Evolutionary conservation across 306 rosid species (phyloP).

Genomic region (Cyamopsis tetragonoloba): DNA sequence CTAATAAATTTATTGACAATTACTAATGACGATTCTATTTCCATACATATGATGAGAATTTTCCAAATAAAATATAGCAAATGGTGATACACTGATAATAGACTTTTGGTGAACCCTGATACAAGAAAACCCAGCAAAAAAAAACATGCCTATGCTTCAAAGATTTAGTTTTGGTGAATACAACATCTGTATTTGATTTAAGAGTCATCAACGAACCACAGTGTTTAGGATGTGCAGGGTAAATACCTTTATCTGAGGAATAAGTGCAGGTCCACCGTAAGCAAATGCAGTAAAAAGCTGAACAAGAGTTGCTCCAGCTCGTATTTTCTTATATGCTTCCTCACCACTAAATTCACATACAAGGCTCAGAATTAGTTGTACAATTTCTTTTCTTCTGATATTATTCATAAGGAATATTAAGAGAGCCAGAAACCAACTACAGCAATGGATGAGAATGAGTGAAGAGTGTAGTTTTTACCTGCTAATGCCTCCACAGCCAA

Average conservation of each 20-base stretch:
- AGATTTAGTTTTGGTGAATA: no score
- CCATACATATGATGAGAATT: no score
- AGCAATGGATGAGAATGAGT: not conserved
- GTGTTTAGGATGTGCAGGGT: no score
- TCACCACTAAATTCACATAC: constrained; percentile 58
- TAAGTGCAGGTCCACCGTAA: constrained; percentile 92
- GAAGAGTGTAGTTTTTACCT: constrained; percentile 48
- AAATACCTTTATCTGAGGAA: constrained; percentile 49
- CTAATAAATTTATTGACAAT: no score
- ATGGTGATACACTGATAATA: not conserved
- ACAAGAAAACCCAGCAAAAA: not conserved
- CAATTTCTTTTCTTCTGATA: not conserved
- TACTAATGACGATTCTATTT: no score
- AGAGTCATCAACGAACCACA: no score
- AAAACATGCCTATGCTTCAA: not conserved
- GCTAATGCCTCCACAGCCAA: constrained; percentile 88
- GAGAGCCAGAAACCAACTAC: no score
- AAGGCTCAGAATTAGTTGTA: constrained; percentile 10
- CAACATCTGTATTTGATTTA: no score
- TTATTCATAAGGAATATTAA: not conserved
- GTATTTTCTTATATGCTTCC: constrained; percentile 84
- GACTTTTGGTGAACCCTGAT: not conserved
- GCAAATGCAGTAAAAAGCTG: constrained; percentile 94
- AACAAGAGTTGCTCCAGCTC: constrained; percentile 93
- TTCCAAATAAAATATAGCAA: not conserved